Evolutionary conservation across 441 rosid species (phyloP), one percentile per base, ranked within the genome.

Genomic region (Cnidoscolus chayamansa): DNA sequence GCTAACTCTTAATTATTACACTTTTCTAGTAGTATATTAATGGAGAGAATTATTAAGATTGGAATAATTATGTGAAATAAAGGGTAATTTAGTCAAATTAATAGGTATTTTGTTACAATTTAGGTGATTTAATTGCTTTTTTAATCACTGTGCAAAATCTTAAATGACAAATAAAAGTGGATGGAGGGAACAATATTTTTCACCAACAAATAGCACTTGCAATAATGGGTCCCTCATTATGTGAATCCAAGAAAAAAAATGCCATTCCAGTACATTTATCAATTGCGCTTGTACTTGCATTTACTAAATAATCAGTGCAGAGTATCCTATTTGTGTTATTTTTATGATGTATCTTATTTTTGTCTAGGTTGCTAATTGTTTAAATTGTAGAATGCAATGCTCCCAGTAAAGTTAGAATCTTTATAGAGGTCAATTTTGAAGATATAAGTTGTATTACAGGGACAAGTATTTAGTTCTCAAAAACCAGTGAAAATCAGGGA

Each of bases 401-500:
- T 63, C 51, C 45, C 30, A 13, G 11, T 11, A 43, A 19, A 43
- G 15, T 47, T 11, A 6, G 9, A 63, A 4, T 19, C 10, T 17
- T 63, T 17, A 1, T 19, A 35, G 25, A 30, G 12, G 40, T 40
- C n/a, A 62, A 64, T 65, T 48, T 20, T 35, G 19, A 47, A 19
- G 10, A 19, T 40, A 19, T 19, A 12, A 20, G 1, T 65, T 47
- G 35, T 4, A 20, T 19, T 10, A 12, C 20, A 25, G 19, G 68
- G 32, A 10, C n/a, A 19, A 47, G 37, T 62, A 62, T 62, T 37
- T 37, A 47, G 10, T 47, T 32, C 9, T 13, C 10, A 45, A 20
- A 65, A 65, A 57, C 11, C n/a, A 45, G 35, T 64, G 13, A 64
- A 64, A 65, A 20, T 48, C 37, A 37, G 25, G 66, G 47, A 4